Conservation (phyloP, 129 eudicot species). For the Flaveria robusta region DNA sequence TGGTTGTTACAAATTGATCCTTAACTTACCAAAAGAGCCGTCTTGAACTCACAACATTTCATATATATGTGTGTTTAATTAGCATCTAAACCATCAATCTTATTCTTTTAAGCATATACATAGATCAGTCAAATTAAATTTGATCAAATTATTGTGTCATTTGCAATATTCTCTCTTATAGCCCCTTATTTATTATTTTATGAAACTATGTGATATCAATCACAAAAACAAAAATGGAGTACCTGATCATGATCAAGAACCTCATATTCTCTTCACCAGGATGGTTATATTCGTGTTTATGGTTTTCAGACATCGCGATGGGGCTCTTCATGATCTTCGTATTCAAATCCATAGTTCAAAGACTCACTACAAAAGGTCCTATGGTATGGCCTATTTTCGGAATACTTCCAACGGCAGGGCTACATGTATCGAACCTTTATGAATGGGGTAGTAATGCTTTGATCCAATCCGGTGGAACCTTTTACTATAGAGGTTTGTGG, state of each 20-base stretch:
- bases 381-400: slow-evolving; percentile 69
- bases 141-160: neutral
- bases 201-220: slow-evolving; percentile 23
- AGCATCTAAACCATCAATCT: neutral
- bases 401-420: slow-evolving; percentile 40
- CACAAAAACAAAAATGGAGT: slow-evolving; percentile 25
- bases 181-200: slow-evolving; percentile 15
- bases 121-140: slow-evolving; percentile 11
- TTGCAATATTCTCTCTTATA: slow-evolving; percentile 9
- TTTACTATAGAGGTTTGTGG: slow-evolving; percentile 44
- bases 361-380: slow-evolving; percentile 55
- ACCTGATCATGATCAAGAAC: slow-evolving; percentile 24
- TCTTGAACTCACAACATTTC: slow-evolving; percentile 30
- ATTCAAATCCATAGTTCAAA: slow-evolving; percentile 39
- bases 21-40: slow-evolving; percentile 37
- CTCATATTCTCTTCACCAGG: slow-evolving; percentile 36
- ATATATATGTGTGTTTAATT: neutral
- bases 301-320: slow-evolving; percentile 44
- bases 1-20: slow-evolving; percentile 40
- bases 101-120: slow-evolving; percentile 3
- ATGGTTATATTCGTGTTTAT: slow-evolving; percentile 36
- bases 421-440: slow-evolving; percentile 29
- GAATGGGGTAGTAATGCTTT: slow-evolving; percentile 55
- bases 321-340: slow-evolving; percentile 40
- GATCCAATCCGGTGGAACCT: slow-evolving; percentile 45